Evolutionary conservation across 1,284 basidiomycete genomes (phyloP).

Genomic region (Tetrapyrgos nigripes): DNA sequence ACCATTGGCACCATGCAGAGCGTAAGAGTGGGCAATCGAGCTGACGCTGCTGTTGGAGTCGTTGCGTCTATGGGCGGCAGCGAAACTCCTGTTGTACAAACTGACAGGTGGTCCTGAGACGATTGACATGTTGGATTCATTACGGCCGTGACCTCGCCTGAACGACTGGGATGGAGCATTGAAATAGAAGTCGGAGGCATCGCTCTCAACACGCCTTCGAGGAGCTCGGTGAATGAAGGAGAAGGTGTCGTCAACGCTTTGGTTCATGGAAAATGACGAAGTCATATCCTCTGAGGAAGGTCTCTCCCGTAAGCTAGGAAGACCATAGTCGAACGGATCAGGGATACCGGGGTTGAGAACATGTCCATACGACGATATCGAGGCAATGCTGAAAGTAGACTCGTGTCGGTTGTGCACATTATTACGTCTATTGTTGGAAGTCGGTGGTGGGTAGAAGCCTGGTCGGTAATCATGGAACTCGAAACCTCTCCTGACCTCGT

Average conservation of each 20-base stretch:
- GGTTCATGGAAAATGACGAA: constrained; percentile 56
- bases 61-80: constrained; percentile 44
- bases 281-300: constrained; percentile 61
- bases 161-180: constrained; percentile 39
- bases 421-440: constrained; percentile 12
- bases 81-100: constrained; percentile 70
- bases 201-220: constrained; percentile 71
- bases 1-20: constrained; percentile 54
- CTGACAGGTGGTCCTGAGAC: constrained; percentile 70
- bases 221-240: constrained; percentile 57
- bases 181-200: constrained; percentile 80
- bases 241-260: constrained; percentile 75
- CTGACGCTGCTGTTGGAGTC: constrained; percentile 60
- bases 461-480: constrained; percentile 70
- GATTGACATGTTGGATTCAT: constrained; percentile 52
- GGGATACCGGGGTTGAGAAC: constrained; percentile 66
- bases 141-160: constrained; percentile 52
- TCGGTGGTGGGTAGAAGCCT: constrained; percentile 60
- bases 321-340: constrained; percentile 81
- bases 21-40: constrained; percentile 60
- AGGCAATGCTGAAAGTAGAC: constrained; percentile 79
- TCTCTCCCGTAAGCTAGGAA: constrained; percentile 54
- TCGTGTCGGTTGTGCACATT: constrained; percentile 56
- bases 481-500: constrained; percentile 75
- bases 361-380: constrained; percentile 81